Conservation (phyloP, 208 protist genomes). For the Leishmania guyanensis region DNA sequence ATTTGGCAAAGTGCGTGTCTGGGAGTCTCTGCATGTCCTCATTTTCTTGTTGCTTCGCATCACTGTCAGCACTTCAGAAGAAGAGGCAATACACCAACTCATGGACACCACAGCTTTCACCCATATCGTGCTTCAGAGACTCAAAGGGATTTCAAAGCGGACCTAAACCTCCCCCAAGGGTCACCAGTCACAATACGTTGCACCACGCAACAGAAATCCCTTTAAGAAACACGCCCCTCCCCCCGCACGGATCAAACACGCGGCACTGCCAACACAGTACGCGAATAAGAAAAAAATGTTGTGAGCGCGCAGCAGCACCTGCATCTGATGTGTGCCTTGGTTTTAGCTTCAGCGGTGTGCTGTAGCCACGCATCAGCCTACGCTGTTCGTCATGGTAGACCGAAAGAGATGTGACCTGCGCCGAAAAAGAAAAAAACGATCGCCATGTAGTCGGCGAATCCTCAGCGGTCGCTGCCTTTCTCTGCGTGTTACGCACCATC, state of each 20-base stretch:
- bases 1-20: not conserved
- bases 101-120: not conserved
- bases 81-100: not conserved
- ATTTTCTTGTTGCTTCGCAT: not conserved
- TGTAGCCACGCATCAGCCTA: not conserved
- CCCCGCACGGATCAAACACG: not conserved
- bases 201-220: not conserved
- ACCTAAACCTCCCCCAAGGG: not conserved
- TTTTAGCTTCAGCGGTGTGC: not conserved
- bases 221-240: not conserved
- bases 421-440: not conserved
- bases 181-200: not conserved
- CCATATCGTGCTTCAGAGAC: not conserved
- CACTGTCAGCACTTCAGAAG: not conserved
- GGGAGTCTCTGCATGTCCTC: not conserved
- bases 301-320: not conserved
- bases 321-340: not conserved
- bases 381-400: not conserved
- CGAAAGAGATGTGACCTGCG: not conserved
- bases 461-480: not conserved
- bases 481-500: too few relatives aligned
- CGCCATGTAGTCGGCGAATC: not conserved
- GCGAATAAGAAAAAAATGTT: not conserved
- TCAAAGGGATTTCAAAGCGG: not conserved
- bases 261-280: not conserved